Evolutionary conservation across 2,329 filamentous ascomycete species (phyloP).

Genomic region (Aureobasidium subglaciale): DNA sequence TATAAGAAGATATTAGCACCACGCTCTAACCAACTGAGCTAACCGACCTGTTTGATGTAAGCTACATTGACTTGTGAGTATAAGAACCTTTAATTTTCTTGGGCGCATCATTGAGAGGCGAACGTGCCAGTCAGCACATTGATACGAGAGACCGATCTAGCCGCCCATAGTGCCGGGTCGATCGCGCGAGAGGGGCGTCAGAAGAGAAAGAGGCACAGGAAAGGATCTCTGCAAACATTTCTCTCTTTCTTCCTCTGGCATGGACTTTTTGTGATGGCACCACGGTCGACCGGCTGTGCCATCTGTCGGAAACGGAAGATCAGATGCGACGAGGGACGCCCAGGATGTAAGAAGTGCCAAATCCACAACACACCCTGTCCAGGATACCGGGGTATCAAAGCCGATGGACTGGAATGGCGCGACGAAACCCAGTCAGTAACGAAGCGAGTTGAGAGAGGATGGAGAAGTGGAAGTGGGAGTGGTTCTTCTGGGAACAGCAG

Average conservation of each 20-base stretch:
- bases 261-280: slow-evolving; percentile 22
- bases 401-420: slow-evolving; percentile 23
- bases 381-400: slow-evolving; percentile 24
- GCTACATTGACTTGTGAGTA: neutral
- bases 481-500: neutral
- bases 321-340: slow-evolving; percentile 26
- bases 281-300: slow-evolving; percentile 26
- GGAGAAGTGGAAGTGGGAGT: too few relatives aligned
- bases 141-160: slow-evolving; percentile 1
- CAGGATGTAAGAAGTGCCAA: slow-evolving; percentile 25
- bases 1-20: neutral
- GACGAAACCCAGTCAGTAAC: slow-evolving; percentile 23
- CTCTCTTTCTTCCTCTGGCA: neutral
- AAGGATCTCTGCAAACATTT: neutral
- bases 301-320: slow-evolving; percentile 29
- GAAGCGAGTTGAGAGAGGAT: neutral
- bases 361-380: slow-evolving; percentile 27
- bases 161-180: neutral
- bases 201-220: neutral
- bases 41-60: neutral
- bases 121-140: neutral
- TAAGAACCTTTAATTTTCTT: too few relatives aligned
- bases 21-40: slow-evolving; percentile 7
- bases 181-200: neutral
- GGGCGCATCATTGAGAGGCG: too few relatives aligned